Evolutionary conservation across 805 yeast genomes (phyloP), one percentile per base, ranked within the genome.

Genomic region (Ascoidea tarda): DNA sequence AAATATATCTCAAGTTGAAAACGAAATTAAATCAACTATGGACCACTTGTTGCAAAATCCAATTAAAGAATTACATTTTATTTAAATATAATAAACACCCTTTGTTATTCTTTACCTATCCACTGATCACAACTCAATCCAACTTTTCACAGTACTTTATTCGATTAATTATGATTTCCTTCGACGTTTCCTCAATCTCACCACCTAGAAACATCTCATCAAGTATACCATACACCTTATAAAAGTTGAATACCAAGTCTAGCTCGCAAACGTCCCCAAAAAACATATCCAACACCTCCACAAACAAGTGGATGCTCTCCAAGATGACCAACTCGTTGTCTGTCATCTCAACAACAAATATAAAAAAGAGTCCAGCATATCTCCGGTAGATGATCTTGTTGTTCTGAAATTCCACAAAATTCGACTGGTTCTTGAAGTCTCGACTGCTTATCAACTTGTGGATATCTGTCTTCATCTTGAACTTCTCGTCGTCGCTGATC

Each of bases 191-290:
- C 63, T 85, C 88, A 10, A 90, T 72, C 64, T 93, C 97, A 10
- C 99, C 99, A 10, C 90, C 96, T 49, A 87, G 63, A 60, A 84
- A 87, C 64, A 93, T 75, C 66, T 90, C 96, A 64, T 93, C 97
- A 54, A 93, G 65, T 6, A 89, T 84, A 52, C 77, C 74, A 65
- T 89, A 87, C 10, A 87, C 82, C 65, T 84, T 87, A 71, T 83
- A 82, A 67, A 91, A 91, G 66, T 89, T 88, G 71, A 90, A 93
- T 21, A 93, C 95, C 53, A 93, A 74, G 64, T 91, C 98, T 59
- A 91, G 73, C 67, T 91, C 97, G 68, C 97, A 90, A 6, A 91
- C 98, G 61, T 82, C 88, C 58, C 88, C 84, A 61, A 91, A 91
- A 64, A 82, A 87, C 10, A 81, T 73, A 65, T 91, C 98, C 52